Evolutionary conservation across 495 filamentous ascomycete genomes (phyloP), one percentile per base, ranked within the genome.

Genomic region (Astrothelium macrocarpum): DNA sequence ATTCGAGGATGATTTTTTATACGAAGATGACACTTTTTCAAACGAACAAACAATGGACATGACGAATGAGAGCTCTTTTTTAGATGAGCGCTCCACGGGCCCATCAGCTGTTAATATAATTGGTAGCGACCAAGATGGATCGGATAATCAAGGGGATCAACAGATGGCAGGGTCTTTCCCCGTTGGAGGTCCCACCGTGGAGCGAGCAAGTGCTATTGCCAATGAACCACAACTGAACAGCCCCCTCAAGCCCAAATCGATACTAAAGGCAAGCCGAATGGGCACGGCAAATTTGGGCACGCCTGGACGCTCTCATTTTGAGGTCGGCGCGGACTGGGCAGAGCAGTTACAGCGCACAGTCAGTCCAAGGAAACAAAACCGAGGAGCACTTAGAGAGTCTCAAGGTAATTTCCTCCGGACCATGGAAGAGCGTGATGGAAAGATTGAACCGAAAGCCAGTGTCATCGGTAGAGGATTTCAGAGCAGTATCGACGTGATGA

Each of bases 301-400:
- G 9, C 73, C 74, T 16, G 66, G 68, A 28, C 78, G 75, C 59
- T 64, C 68, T 49, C 72, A 74, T 74, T 80, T 65, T 68, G 78
- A 71, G 72, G 82, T 74, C 25, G 68, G 78, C 80, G 80, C 79
- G 46, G 89, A 95, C 70, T 98, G 94, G 94, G 86, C 90, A 45
- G 86, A 93, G 69, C 91, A 95, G 71, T 78, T 98, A 64, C 90
- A 90, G 74, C 89, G 87, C 60, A 97, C 94, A 1, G 88, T 97
- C 66, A 95, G 90, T 71, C 94, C 94, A 26, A 83, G 86, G 69
- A 92, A 95, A 75, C 85, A 90, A 71, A 86, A 95, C 78, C 88
- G 91, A 67, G 79, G 82, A 61, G 82, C 81, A 16, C 71, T 88
- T 42, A 80, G 81, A 45, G 81, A 85, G 64, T 82, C 76, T 62